Percentiles rank a stretch among this genome's conserved stretches.
Conservation (phyloP, 75 land plant genomes). For the Larix kaempferi region DNA sequence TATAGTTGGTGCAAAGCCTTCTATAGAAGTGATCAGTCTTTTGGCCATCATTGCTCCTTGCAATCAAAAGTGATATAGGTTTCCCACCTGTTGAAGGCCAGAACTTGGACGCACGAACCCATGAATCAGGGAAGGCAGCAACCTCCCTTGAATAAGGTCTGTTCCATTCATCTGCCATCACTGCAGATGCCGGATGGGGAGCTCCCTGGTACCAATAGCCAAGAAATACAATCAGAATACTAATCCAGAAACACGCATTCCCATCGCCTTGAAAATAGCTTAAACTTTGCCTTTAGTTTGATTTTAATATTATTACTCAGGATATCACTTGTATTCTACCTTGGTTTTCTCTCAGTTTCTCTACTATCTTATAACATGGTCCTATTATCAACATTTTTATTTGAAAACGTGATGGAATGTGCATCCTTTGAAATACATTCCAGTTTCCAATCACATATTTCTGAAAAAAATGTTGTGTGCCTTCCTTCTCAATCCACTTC, state of each 20-base stretch:
- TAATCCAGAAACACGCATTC: not conserved
- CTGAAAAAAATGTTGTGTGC: not conserved
- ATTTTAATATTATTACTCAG: too few relatives aligned
- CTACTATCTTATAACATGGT: not conserved
- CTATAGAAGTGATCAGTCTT: not conserved
- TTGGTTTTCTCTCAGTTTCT: not conserved
- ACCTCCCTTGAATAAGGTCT: conserved; percentile 90
- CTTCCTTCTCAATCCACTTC: not conserved
- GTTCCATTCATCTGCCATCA: conserved; percentile 85
- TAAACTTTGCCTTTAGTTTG: too few relatives aligned
- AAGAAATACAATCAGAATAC: conserved; percentile 3
- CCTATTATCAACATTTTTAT: too few relatives aligned
- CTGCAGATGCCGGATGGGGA: conserved; percentile 93
- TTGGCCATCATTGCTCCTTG: not conserved
- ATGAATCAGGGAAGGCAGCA: conserved; percentile 94
- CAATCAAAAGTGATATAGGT: conserved; percentile 5
- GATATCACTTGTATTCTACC: not conserved
- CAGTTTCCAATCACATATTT: not conserved
- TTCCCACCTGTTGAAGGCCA: conserved; percentile 95
- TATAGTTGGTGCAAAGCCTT: not conserved
- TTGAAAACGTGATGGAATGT: not conserved
- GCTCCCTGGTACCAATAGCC: conserved; percentile 67
- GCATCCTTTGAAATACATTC: not conserved
- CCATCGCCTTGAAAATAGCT: too few relatives aligned
- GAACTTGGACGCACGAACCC: conserved; percentile 87